Base-by-base conservation (phyloP, 2,329 filamentous ascomycete genomes). In the Colletotrichum tropicicola region DNA sequence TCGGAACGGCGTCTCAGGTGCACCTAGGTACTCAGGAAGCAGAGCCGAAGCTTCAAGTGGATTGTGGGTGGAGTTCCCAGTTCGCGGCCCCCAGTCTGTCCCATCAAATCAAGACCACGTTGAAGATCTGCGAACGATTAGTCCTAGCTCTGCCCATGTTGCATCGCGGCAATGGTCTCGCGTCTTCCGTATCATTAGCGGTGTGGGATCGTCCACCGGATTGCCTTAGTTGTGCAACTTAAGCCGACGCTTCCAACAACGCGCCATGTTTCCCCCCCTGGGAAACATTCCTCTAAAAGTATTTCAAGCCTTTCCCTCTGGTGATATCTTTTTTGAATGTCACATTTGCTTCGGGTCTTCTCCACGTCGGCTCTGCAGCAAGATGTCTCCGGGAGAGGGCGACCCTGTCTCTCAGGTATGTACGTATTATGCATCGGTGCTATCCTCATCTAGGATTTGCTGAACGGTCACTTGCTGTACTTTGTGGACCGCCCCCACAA, bases 401-500 rank as follows among this genome's bases (percentile, higher is more conserved):
- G 23, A 8, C 9, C 19, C 9, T n/a, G 44, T 47, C 30, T 30
- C 19, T 27, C 15, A 39, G 12, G 25, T 23, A 21, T 47, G n/a
- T n/a, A n/a, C n/a, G n/a, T n/a, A n/a, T n/a, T n/a, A n/a, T n/a
- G 41, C 41, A 23, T 44, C 52, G 52, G 43, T 49, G 32, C 15
- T 28, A 23, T 44, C 21, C 59, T 62, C 37, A 13, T 49, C 45
- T 15, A 25, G 44, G 23, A 23, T 37, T 37, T 58, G 35, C 56
- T 51, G 19, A 58, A 45, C n/a, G 28, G 37, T 35, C 28, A 37
- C 53, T 44, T 23, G 39, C 57, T 27, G 32, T 30, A 39, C 15
- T 21, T 30, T 62, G 53, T 62, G 53, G 59, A 49, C 23, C 53
- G 37, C 23, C 54, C 37, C 60, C 41, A 21, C 60, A 47, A 44